Base-by-base conservation (phyloP, 176 grass and related monocot genomes). In the Phoenix dactylifera region DNA sequence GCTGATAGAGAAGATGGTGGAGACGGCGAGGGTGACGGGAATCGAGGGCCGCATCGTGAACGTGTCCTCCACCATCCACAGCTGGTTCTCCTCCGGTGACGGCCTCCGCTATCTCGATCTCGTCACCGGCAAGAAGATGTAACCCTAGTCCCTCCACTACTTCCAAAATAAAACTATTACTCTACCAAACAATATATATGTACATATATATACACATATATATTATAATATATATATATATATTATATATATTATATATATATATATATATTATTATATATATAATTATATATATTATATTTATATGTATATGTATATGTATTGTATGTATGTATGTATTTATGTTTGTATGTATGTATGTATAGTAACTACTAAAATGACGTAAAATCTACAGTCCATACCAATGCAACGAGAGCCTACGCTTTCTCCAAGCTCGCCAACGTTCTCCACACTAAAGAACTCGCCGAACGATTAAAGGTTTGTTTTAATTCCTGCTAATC, bases 371-470 rank as follows among this genome's bases (percentile, higher is more conserved):
- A n/a, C 14, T 44, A 44, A 44, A 14, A 14, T 12, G 3, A 44
- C 35, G 1, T 44, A 44, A 44, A 44, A 44, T 54, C 2, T 26
- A 0, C 66, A 97, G 93, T 61, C 48, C 84, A 26, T 88, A 97
- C 73, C 73, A 81, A 92, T 73, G 84, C 87, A 28, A 97, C 93
- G 76, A 81, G 76, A 55, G 93, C 84, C 9, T 97, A 97, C 67
- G 93, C 93, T 16, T 74, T 88, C 5, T 97, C 93, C 4, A 97
- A 97, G 70, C 83, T 92, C 55, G 87, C 87, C n/a, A 91, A 81
- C 4, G 84, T 97, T 50, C 79, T 92, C 63, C 93, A 91, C 84
- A 80, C 93, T 19, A 75, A 61, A 19, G 76, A 88, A 29, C 87
- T 97, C 66, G 69, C 87, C 55, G 26, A 51, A 55, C 81, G 84